Evolutionary conservation across 2,329 filamentous ascomycete genomes (phyloP).

Genomic region (Epichloe bromicola): DNA sequence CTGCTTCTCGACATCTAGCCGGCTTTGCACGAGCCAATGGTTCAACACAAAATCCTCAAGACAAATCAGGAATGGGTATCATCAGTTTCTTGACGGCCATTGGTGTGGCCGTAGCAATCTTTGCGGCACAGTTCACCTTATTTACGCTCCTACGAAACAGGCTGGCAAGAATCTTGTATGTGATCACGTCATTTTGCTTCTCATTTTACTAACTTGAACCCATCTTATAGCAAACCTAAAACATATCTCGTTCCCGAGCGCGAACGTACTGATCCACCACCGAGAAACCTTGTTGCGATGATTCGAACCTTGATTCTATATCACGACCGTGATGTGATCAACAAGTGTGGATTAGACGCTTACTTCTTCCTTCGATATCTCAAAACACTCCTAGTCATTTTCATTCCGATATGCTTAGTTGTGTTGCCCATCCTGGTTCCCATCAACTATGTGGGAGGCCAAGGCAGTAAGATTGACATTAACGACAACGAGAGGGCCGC

Average conservation of each 20-base stretch:
- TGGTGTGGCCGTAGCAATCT: conserved; percentile 47
- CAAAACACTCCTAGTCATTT: conserved; percentile 70
- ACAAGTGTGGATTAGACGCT: conserved; percentile 89
- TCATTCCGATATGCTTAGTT: conserved; percentile 65
- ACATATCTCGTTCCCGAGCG: conserved; percentile 78
- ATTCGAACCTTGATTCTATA: conserved; percentile 51
- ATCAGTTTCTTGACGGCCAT: conserved; percentile 49
- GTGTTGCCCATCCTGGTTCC: conserved; percentile 79
- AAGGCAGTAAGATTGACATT: conserved; percentile 39
- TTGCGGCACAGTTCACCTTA: conserved; percentile 49
- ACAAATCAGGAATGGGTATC: conserved; percentile 30
- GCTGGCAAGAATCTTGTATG: conserved; percentile 70
- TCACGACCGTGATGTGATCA: conserved; percentile 70
- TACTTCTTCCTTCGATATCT: conserved; percentile 94
- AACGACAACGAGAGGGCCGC: conserved; percentile 21
- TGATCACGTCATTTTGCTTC: neutral
- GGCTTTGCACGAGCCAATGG: conserved; percentile 2
- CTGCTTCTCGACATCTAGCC: neutral
- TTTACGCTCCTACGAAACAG: conserved; percentile 70
- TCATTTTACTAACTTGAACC: neutral
- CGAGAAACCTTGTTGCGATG: conserved; percentile 38
- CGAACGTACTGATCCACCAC: conserved; percentile 67
- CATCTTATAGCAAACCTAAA: conserved; percentile 52
- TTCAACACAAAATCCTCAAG: conserved; percentile 17
- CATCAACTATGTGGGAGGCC: conserved; percentile 64